Evolutionary conservation across 2,329 filamentous ascomycete species (phyloP).

Genomic region (Cercospora sp.): DNA sequence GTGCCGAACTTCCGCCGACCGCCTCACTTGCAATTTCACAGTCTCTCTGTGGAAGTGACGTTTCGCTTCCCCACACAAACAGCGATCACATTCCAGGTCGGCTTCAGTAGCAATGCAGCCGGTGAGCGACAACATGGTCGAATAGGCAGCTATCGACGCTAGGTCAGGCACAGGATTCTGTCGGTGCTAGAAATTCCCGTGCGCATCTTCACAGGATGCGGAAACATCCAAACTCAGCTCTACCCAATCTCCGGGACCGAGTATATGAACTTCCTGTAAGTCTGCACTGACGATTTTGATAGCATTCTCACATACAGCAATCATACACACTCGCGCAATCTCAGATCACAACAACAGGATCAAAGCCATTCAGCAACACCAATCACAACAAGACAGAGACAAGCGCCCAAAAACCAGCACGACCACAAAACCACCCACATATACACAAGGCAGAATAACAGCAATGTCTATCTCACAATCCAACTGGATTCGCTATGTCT

Average conservation of each 20-base stretch:
- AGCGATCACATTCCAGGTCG: background rate
- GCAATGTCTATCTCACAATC: conserved; percentile 13
- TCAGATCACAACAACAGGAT: background rate
- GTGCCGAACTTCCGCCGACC: conserved; percentile 1
- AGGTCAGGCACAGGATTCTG: background rate
- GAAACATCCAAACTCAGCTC: background rate
- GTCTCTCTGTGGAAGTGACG: background rate
- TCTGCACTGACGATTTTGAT: background rate
- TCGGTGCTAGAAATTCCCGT: conserved; percentile 8
- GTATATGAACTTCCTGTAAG: conserved; percentile 1
- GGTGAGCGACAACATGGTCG: background rate
- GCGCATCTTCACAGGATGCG: background rate
- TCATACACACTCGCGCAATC: background rate
- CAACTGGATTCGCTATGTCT: conserved; percentile 5
- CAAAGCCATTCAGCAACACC: background rate
- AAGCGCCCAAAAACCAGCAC: background rate
- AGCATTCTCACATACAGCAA: background rate
- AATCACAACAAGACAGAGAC: background rate
- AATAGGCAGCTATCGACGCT: background rate
- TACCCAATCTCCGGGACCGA: conserved; percentile 1
- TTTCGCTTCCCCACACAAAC: background rate
- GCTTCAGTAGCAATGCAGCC: background rate
- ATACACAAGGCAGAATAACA: background rate
- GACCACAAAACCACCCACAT: background rate
- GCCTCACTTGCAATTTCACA: conserved; percentile 5